These are phyloP conservation scores for Medicago ruthenica DNA, from an alignment of 306 rosid species.

Conservation along the genomic window DNA sequence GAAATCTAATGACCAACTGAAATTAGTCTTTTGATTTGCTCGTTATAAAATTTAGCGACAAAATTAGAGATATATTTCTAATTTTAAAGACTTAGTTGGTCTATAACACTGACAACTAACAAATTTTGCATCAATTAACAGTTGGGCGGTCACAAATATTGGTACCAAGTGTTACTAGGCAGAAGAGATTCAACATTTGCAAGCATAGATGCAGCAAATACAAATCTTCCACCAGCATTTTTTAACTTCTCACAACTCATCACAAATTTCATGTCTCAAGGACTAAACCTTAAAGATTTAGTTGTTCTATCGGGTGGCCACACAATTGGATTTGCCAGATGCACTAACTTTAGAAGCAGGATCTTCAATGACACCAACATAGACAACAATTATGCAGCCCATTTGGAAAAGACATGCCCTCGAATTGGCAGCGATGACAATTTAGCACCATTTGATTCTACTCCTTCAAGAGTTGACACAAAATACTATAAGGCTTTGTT, in stretches of 20 bases:
- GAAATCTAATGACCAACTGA: no score
- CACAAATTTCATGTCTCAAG: constrained; percentile 44
- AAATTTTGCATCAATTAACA: background rate
- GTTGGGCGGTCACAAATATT: constrained; percentile 51
- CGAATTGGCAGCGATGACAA: background rate
- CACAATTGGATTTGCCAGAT: constrained; percentile 50
- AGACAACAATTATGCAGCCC: constrained; percentile 33
- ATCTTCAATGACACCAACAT: constrained; percentile 53
- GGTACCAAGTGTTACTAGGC: constrained; percentile 55
- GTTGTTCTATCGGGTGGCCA: constrained; percentile 62
- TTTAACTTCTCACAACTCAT: constrained; percentile 45
- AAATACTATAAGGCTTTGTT: constrained; percentile 42
- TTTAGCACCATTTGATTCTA: constrained; percentile 42
- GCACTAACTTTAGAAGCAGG: constrained; percentile 41
- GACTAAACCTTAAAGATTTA: constrained; percentile 46
- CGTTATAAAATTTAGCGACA: no score
- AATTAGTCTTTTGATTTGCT: no score
- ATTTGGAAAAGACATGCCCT: constrained; percentile 36
- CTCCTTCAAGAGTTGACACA: constrained; percentile 44
- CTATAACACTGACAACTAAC: background rate
- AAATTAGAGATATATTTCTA: no score
- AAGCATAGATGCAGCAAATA: constrained; percentile 47
- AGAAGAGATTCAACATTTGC: constrained; percentile 58
- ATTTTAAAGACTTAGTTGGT: no score
- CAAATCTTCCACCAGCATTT: constrained; percentile 47